Base-by-base conservation (phyloP, 1,139 yeast species). In the Tardiomyces depauwii region DNA sequence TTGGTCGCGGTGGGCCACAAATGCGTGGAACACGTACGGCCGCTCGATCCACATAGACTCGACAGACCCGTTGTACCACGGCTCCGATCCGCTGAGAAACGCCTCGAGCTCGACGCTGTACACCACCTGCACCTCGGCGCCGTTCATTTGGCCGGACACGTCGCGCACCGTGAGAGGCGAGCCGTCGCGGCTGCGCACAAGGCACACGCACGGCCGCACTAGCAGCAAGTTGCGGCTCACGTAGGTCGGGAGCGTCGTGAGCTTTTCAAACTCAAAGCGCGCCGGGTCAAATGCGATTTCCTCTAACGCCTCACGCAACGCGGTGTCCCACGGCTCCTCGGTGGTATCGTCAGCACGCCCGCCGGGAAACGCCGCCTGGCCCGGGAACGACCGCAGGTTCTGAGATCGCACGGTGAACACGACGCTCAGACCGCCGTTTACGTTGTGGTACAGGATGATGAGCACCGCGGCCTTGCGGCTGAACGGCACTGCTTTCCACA, bases 301-400 rank as follows among this genome's bases (percentile, higher is more conserved):
- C 61, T 87, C 96, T 47, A 72, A 74, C 58, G 85, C 80, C 64
- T 87, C 96, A 42, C 96, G 68, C 53, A 91, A 66, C 0, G 94
- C 80, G 38, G 83, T 80, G 44, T 73, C 73, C 78, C 86, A 82
- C 53, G 82, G 86, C 14, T 74, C 62, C 60, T 86, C 95, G 12
- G 28, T 38, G 3, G 68, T 57, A 0, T 72, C 77, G 60, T 87
- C 95, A 6, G 91, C 84, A 58, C 80, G 80, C 2, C 96, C 96
- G 2, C 96, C 96, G 3, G 96, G 96, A n/a, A 87, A 68, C 2
- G 94, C 83, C 6, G 85, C 79, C 59, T 87, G 94, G 2, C 95
- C 95, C 0, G 91, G 85, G 62, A 85, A 87, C 47, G 73, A 74
- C 46, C 80, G 70, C 51, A 87, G 68, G 44, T 72, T 71, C 43